Base-by-base conservation (phyloP, 2,329 filamentous ascomycete genomes). In the Aschersonia sp. region DNA sequence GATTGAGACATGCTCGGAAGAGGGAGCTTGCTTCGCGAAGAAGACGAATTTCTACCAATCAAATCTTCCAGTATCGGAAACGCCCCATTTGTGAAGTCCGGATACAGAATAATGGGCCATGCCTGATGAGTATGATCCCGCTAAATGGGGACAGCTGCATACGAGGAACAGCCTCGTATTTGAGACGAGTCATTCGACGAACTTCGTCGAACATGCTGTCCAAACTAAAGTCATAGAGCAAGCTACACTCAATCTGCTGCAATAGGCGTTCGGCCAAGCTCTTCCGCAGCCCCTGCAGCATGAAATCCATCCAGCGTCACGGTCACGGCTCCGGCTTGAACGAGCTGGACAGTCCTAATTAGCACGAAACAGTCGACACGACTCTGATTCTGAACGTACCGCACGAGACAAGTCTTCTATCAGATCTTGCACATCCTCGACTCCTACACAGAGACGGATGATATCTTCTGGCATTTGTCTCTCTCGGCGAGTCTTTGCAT, bases 401-500 rank as follows among this genome's bases (percentile, higher is more conserved):
- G 92, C 92, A 56, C 89, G 81, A 52, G 82, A 85, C 50, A 98
- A 70, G 66, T 98, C 92, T 60, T 97, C 91, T 60, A 97, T 86
- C 58, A 98, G 64, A 69, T 98, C 92, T 56, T 88, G 79, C 3
- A 76, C 78, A 65, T 98, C 92, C 65, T 98, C 92, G 59, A 98
- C 98, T 44, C 92, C 92, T 43, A 98, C 89, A 61, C 92, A 98
- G 48, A 98, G 68, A 48, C 92, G 78, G 58, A 98, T 97, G 51
- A 98, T 84, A 63, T 98, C 92, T 67, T 98, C 92, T 9, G 92
- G 92, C 81, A 98, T 85, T 54, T 91, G 83, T 53, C 89, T 78
- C 68, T 94, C 89, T 58, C 80, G 74, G 56, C 92, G 75, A 47
- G 89, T 97, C 71, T 95, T 94, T 50, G 89, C 86, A 61, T 97